These are phyloP conservation scores for Diplotaxis tenuifolia DNA, from an alignment of 345 rosid species.

Conservation along the genomic window DNA sequence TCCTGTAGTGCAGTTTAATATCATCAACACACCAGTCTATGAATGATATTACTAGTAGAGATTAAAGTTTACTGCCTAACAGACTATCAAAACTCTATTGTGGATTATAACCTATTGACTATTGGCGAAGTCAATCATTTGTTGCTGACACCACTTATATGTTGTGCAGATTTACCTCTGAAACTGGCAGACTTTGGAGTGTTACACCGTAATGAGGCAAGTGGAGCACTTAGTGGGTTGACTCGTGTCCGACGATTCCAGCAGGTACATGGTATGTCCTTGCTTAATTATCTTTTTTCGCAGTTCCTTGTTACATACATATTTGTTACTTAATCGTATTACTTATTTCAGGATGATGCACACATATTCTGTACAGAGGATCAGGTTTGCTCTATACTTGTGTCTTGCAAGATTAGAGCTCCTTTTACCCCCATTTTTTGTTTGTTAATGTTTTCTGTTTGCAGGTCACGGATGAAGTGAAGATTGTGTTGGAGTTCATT, in stretches of 20 bases:
- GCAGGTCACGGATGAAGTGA: conserved; percentile 89
- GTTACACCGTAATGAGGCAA: conserved; percentile 95
- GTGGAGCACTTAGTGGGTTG: conserved; percentile 96
- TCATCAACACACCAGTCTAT: conserved; percentile 1
- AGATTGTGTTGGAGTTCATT: conserved; percentile 76
- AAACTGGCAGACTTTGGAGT: conserved; percentile 96
- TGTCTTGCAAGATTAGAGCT: conserved; percentile 7
- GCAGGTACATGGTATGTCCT: conserved; percentile 56
- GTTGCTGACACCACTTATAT: conserved; percentile 18
- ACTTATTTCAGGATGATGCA: conserved; percentile 80
- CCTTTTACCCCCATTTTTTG: neutral
- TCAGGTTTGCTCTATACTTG: conserved; percentile 53
- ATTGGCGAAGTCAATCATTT: neutral
- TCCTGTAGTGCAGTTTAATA: conserved; percentile 1
- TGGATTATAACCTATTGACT: conserved; percentile 5
- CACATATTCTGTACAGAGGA: conserved; percentile 87
- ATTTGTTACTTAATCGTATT: neutral
- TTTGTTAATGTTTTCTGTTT: conserved; percentile 14
- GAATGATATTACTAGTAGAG: neutral
- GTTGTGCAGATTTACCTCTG: conserved; percentile 76
- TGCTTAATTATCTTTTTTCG: neutral
- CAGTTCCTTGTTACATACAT: conserved; percentile 3
- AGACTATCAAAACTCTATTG: conserved; percentile 3
- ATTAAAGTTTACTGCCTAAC: neutral
- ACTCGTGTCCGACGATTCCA: conserved; percentile 98